Evolutionary conservation across 257 asterid species (phyloP).

Genomic region (Nicotiana sylvestris): DNA sequence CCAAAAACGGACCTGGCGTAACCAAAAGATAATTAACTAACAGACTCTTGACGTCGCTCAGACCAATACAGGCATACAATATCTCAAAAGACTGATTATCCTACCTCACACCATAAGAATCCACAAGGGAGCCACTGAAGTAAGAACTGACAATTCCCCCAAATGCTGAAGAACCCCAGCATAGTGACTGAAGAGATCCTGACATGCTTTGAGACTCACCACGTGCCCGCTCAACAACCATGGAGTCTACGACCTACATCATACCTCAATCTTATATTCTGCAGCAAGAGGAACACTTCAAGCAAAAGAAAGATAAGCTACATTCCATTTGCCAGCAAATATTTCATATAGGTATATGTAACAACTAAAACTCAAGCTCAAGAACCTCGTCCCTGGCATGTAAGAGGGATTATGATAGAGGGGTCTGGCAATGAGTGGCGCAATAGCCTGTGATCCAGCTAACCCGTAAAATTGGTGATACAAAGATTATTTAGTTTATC

Average conservation of each 20-base stretch:
- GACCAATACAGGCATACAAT: constrained; percentile 1
- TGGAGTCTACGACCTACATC: constrained; percentile 91
- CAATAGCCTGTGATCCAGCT: not conserved
- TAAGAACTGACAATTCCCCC: constrained; percentile 92
- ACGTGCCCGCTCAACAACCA: constrained; percentile 98
- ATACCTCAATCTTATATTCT: constrained; percentile 24
- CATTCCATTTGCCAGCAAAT: not conserved
- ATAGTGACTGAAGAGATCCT: constrained; percentile 94
- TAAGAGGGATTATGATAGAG: not conserved
- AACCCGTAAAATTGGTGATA: not conserved
- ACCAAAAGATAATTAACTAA: constrained; percentile 1
- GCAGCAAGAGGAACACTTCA: not conserved
- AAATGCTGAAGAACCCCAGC: constrained; percentile 99
- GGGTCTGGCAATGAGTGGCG: not conserved
- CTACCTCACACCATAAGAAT: constrained; percentile 94
- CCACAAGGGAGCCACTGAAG: constrained; percentile 96
- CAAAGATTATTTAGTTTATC: not conserved
- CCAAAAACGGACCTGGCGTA: constrained; percentile 89
- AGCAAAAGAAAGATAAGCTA: not conserved
- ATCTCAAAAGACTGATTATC: not conserved
- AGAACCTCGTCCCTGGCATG: not conserved
- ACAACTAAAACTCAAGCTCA: not conserved
- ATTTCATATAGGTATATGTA: not conserved
- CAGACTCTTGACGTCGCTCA: not conserved
- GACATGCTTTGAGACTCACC: constrained; percentile 98